Conservation (phyloP, 148 eudicot species). For the Nepenthes gracilis region DNA sequence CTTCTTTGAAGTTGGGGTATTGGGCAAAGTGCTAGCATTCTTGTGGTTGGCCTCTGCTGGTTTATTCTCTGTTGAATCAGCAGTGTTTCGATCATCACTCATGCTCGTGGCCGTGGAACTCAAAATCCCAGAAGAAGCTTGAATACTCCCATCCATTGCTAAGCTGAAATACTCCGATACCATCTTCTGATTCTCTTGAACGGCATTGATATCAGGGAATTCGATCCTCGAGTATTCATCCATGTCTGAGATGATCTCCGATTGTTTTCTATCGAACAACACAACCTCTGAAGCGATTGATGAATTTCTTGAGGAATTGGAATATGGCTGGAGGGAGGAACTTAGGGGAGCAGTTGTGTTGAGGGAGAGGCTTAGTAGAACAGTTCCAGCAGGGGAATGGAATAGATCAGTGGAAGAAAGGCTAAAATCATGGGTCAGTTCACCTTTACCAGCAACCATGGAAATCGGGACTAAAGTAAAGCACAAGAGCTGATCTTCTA, state of each 20-base stretch:
- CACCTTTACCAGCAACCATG: conserved; percentile 30
- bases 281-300: conserved; percentile 52
- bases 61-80: conserved; percentile 23
- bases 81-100: conserved; percentile 51
- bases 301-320: conserved; percentile 18
- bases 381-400: conserved; percentile 81
- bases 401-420: conserved; percentile 78
- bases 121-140: conserved; percentile 41
- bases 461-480: conserved; percentile 66
- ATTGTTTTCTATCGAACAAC: conserved; percentile 27
- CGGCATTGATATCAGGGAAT: conserved; percentile 58
- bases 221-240: conserved; percentile 54
- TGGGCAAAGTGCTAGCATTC: background rate
- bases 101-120: conserved; percentile 44
- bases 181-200: conserved; percentile 46
- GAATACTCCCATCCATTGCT: conserved; percentile 35
- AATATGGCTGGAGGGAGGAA: conserved; percentile 9
- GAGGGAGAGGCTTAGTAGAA: conserved; percentile 42
- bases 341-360: conserved; percentile 11
- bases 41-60: background rate
- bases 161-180: conserved; percentile 44
- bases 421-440: conserved; percentile 34
- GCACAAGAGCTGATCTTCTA: conserved; percentile 80
- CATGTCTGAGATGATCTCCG: conserved; percentile 15
- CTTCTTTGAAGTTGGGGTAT: conserved; percentile 8